These are phyloP conservation scores for Candida sp. DNA, from an alignment of 1,139 yeast genomes.

Conservation along the genomic window DNA sequence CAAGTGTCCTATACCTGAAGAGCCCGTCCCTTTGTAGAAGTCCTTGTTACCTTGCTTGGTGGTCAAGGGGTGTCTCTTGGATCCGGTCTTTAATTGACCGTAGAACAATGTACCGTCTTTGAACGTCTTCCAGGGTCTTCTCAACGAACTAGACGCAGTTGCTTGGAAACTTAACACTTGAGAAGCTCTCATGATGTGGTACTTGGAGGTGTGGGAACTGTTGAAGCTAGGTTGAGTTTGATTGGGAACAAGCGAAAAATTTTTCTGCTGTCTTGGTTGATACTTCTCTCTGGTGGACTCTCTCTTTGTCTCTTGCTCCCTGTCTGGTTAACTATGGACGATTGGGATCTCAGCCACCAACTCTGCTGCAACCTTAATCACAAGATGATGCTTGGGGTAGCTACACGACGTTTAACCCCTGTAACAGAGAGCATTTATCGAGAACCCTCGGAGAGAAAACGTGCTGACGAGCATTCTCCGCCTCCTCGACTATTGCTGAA, in stretches of 20 bases:
- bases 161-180: constrained; percentile 55
- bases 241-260: constrained; percentile 1
- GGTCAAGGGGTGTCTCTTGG: constrained; percentile 84
- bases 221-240: neutral
- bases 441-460: no score
- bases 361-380: no score
- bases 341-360: no score
- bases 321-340: no score
- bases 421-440: no score
- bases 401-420: no score
- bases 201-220: neutral
- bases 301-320: neutral
- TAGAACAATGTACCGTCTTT: constrained; percentile 86
- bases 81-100: constrained; percentile 77
- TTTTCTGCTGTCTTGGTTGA: neutral
- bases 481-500: no score
- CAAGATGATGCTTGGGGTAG: no score
- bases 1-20: constrained; percentile 89
- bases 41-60: constrained; percentile 96
- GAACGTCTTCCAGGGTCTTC: constrained; percentile 90
- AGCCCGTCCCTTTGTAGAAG: constrained; percentile 94
- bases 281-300: neutral
- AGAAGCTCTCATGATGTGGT: constrained; percentile 55
- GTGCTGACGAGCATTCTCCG: no score
- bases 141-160: constrained; percentile 54